Evolutionary conservation across 2,329 filamentous ascomycete genomes (phyloP).

Genomic region (Arthrobotrys entomopaga): DNA sequence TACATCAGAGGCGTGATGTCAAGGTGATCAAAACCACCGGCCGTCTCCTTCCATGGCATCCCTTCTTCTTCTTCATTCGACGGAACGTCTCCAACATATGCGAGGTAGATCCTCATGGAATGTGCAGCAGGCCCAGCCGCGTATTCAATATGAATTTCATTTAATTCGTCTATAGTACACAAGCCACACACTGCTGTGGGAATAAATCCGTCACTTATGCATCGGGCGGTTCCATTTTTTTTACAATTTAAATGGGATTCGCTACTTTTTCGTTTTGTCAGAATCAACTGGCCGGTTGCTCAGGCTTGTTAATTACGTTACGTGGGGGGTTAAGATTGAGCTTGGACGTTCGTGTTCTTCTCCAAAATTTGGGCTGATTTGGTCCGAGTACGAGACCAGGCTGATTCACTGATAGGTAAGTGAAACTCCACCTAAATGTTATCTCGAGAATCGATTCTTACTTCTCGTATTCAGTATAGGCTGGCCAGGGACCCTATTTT

Average conservation of each 20-base stretch:
- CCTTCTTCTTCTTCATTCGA: constrained; percentile 9
- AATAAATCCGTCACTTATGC: constrained; percentile 42
- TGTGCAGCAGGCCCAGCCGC: constrained; percentile 21
- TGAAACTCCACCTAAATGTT: constrained; percentile 22
- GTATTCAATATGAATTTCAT: background rate
- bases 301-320: constrained; percentile 4
- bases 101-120: constrained; percentile 40
- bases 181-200: background rate
- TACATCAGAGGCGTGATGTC: constrained; percentile 31
- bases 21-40: constrained; percentile 23
- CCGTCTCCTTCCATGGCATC: background rate
- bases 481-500: constrained; percentile 20
- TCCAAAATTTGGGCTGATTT: too few species aligned
- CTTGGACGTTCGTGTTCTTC: constrained; percentile 2
- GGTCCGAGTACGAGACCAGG: too few species aligned
- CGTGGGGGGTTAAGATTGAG: constrained; percentile 33
- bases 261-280: background rate
- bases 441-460: constrained; percentile 18
- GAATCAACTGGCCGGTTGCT: too few species aligned
- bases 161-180: background rate
- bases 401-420: constrained; percentile 48
- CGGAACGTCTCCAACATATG: background rate
- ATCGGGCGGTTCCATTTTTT: constrained; percentile 11
- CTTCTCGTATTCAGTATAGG: background rate
- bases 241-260: constrained; percentile 15